These are phyloP conservation scores for Laetiporus sulphureus DNA, from an alignment of 1,284 basidiomycete genomes.

Conservation along the genomic window DNA sequence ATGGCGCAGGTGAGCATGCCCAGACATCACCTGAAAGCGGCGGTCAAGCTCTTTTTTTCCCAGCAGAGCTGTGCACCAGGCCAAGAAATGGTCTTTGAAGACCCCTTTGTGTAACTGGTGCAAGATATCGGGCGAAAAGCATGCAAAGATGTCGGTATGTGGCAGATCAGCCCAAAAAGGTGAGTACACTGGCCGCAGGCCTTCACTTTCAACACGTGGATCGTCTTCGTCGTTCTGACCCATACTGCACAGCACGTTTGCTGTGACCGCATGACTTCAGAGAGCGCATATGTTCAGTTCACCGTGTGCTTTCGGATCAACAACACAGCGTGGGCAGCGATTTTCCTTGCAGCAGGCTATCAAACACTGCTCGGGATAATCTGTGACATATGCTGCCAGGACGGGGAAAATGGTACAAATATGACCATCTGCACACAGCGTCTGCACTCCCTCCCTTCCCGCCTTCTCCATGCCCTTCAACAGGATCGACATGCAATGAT, in stretches of 20 bases:
- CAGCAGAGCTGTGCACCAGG: slow-evolving; percentile 14
- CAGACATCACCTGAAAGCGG: slow-evolving; percentile 14
- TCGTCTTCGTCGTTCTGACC: too few relatives aligned
- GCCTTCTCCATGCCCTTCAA: background rate
- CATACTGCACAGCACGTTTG: too few relatives aligned
- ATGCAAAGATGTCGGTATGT: slow-evolving; percentile 17
- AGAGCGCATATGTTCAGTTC: too few relatives aligned
- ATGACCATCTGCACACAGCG: background rate
- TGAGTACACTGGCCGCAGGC: too few relatives aligned
- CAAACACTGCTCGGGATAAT: too few relatives aligned
- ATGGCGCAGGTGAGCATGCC: slow-evolving; percentile 12
- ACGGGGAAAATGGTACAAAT: too few relatives aligned
- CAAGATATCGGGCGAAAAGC: slow-evolving; percentile 24
- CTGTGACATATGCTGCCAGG: too few relatives aligned
- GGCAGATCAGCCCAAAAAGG: slow-evolving; percentile 21
- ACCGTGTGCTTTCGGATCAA: too few relatives aligned
- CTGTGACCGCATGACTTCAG: too few relatives aligned
- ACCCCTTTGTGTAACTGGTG: slow-evolving; percentile 25
- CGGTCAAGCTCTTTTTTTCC: slow-evolving; percentile 18
- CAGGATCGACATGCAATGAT: slow-evolving; percentile 11
- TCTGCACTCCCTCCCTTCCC: background rate
- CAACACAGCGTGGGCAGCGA: too few relatives aligned
- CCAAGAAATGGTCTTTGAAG: slow-evolving; percentile 23
- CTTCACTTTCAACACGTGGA: too few relatives aligned
- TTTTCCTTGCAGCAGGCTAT: too few relatives aligned